Evolutionary conservation across 2,329 filamentous ascomycete genomes (phyloP).

Genomic region (Niveomyces coronatus): DNA sequence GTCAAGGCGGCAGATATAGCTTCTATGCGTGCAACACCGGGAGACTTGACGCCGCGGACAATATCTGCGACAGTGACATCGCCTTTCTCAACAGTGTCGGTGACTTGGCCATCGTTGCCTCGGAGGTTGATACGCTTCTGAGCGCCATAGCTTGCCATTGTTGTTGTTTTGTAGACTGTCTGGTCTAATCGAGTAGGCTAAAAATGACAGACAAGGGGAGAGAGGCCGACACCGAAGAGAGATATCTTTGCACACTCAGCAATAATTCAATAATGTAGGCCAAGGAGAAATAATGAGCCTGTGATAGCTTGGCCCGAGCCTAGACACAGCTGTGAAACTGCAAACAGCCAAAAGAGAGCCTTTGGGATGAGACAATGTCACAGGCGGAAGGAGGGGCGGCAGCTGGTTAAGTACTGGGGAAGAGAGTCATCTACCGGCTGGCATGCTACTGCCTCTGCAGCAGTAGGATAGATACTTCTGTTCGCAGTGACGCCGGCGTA

Average conservation of each 20-base stretch:
- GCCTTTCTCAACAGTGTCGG: slow-evolving; percentile 12
- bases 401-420: neutral
- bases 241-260: no score
- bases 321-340: neutral
- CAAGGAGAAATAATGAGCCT: no score
- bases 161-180: neutral
- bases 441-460: no score
- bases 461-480: no score
- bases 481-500: no score
- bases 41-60: slow-evolving; percentile 20
- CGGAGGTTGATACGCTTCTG: slow-evolving; percentile 7
- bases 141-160: slow-evolving; percentile 5
- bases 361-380: slow-evolving; percentile 2
- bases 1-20: slow-evolving; percentile 38
- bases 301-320: no score
- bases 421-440: neutral
- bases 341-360: slow-evolving; percentile 1
- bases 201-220: neutral
- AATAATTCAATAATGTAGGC: no score
- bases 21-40: slow-evolving; percentile 44
- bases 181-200: neutral
- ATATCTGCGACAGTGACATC: slow-evolving; percentile 16
- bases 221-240: no score
- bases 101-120: neutral
- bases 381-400: neutral